phyloP scores from a whole-genome alignment of 768 basidiomycete species.

The Tricholoma matsutake region DNA sequence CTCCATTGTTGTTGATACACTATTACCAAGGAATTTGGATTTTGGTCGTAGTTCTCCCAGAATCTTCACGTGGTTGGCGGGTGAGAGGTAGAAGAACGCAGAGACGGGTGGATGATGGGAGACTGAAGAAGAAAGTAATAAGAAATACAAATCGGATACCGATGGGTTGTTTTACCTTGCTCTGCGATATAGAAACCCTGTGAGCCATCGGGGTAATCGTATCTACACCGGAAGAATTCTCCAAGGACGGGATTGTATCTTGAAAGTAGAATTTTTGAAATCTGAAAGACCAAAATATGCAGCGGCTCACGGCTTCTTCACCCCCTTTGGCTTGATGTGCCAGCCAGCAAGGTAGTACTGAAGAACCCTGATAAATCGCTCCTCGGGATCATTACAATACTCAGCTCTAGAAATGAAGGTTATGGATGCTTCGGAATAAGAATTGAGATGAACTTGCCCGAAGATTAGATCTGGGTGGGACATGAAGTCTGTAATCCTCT shows the following conservation, averaged over 20 bases:
- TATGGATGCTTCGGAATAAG: not conserved
- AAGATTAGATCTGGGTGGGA: slow-evolving; percentile 97
- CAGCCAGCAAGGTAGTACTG: slow-evolving; percentile 98
- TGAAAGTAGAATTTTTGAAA: slow-evolving; percentile 1
- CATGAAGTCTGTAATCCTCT: slow-evolving; percentile 99
- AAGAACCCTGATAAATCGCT: slow-evolving; percentile 86
- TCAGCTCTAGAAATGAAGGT: slow-evolving; percentile 56
- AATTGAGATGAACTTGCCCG: slow-evolving; percentile 53
- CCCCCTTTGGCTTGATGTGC: slow-evolving; percentile 99
- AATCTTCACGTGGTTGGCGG: slow-evolving; percentile 82
- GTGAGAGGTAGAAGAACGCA: slow-evolving; percentile 95
- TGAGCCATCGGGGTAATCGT: slow-evolving; percentile 87
- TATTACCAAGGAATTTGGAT: slow-evolving; percentile 95
- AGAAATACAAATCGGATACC: not conserved
- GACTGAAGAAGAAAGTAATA: slow-evolving; percentile 44
- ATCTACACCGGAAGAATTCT: slow-evolving; percentile 96
- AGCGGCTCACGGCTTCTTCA: slow-evolving; percentile 90
- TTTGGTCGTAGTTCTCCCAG: slow-evolving; percentile 94
- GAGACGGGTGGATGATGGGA: slow-evolving; percentile 94
- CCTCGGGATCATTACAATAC: slow-evolving; percentile 76
- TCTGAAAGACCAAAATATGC: slow-evolving; percentile 5
- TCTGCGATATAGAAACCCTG: slow-evolving; percentile 96
- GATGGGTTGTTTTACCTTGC: slow-evolving; percentile 56
- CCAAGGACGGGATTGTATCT: slow-evolving; percentile 97
- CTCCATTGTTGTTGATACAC: slow-evolving; percentile 94